Percentiles rank a stretch among this genome's conserved stretches.
These are phyloP conservation scores for Daldinia decipiens DNA, from an alignment of 495 filamentous ascomycete genomes.

Conservation along the genomic window DNA sequence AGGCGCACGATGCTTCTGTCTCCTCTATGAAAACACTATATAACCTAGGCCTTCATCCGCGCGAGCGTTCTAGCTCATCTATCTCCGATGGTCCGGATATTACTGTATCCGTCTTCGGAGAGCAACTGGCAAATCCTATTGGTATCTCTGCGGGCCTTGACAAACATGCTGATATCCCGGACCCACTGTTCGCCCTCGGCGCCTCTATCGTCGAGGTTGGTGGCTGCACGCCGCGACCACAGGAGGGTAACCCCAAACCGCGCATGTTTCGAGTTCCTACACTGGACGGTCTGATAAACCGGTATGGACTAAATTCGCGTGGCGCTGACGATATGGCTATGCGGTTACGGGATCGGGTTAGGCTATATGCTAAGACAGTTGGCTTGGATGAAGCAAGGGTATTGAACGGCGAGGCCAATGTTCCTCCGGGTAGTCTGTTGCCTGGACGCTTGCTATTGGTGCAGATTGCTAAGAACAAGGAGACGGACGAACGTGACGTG, in stretches of 20 bases:
- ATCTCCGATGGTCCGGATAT: constrained; percentile 43
- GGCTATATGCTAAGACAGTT: constrained; percentile 74
- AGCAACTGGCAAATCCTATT: constrained; percentile 81
- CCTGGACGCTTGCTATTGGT: constrained; percentile 82
- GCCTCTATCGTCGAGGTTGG: constrained; percentile 89
- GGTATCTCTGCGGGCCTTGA: constrained; percentile 94
- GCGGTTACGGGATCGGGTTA: constrained; percentile 78
- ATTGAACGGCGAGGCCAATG: constrained; percentile 71
- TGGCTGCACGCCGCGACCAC: constrained; percentile 84
- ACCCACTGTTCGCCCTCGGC: constrained; percentile 82
- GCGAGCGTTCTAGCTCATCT: constrained; percentile 67
- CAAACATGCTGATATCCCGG: constrained; percentile 89
- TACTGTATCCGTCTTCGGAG: constrained; percentile 75
- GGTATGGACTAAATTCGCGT: constrained; percentile 92
- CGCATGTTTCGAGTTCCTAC: constrained; percentile 86
- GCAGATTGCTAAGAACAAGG: constrained; percentile 98
- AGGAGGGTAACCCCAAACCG: constrained; percentile 85
- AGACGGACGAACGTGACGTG: constrained; percentile 83
- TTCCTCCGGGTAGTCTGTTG: constrained; percentile 76
- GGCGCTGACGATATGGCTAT: constrained; percentile 88
- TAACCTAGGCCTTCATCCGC: constrained; percentile 72
- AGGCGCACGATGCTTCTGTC: constrained; percentile 84
- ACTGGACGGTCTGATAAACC: constrained; percentile 88
- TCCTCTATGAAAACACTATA: constrained; percentile 73
- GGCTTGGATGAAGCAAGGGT: constrained; percentile 78